phyloP scores from a whole-genome alignment of 2,329 filamentous ascomycete species.

The Penicillium hesseltinei region DNA sequence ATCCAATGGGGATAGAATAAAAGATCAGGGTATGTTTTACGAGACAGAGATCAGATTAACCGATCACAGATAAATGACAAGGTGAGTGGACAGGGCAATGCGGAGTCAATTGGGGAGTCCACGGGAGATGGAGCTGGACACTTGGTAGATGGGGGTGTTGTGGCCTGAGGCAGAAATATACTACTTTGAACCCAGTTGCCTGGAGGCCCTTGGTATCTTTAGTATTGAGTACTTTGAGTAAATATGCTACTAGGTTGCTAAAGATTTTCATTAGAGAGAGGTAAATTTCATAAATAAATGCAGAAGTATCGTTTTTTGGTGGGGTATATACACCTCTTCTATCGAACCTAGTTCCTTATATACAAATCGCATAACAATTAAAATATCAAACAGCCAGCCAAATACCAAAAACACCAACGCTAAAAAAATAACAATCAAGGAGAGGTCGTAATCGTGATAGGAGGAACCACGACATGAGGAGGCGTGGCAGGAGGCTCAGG shows the following conservation, averaged over 20 bases:
- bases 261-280: not conserved
- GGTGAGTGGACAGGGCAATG: constrained; percentile 1
- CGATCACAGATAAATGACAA: constrained; percentile 19
- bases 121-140: constrained; percentile 6
- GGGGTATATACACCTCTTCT: constrained; percentile 1
- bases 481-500: constrained; percentile 24
- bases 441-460: constrained; percentile 42
- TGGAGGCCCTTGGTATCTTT: not conserved
- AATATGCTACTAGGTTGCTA: not conserved
- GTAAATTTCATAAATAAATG: not conserved
- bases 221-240: not conserved
- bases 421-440: constrained; percentile 16
- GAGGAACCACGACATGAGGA: constrained; percentile 31
- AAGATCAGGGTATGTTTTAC: not conserved
- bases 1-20: not conserved
- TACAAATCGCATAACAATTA: not conserved
- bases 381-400: not conserved
- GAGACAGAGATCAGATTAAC: constrained; percentile 12
- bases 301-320: not conserved
- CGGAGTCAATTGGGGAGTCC: constrained; percentile 3
- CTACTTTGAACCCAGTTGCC: not conserved
- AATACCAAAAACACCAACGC: constrained; percentile 5
- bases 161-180: constrained; percentile 4
- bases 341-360: not conserved
- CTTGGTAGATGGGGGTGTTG: not conserved